These are phyloP conservation scores for Hydnum rufescens DNA, from an alignment of 768 basidiomycete species.

Conservation along the genomic window DNA sequence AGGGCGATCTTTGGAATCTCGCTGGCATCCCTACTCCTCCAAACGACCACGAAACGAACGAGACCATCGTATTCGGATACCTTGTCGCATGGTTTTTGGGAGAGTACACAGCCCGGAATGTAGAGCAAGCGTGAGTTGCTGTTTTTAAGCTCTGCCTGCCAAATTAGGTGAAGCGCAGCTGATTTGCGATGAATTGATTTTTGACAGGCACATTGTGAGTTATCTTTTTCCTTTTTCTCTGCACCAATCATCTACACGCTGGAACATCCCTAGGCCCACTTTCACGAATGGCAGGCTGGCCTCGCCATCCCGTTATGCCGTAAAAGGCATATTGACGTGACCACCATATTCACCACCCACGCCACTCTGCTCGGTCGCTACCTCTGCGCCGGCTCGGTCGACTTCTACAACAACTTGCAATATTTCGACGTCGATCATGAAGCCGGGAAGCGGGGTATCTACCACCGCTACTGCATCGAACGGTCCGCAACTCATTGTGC, in stretches of 20 bases:
- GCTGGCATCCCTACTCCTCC: conserved; percentile 96
- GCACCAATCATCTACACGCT: too few species aligned
- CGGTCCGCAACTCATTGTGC: conserved; percentile 85
- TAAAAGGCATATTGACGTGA: conserved; percentile 93
- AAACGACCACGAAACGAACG: conserved; percentile 95
- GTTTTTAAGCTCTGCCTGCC: too few species aligned
- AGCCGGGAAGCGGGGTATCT: conserved; percentile 96
- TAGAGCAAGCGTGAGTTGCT: background rate
- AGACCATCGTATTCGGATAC: conserved; percentile 93
- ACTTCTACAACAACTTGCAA: conserved; percentile 98
- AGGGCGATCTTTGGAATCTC: conserved; percentile 93
- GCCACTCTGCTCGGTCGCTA: conserved; percentile 97
- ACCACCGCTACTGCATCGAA: conserved; percentile 96
- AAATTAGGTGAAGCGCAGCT: too few species aligned
- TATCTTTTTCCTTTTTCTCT: too few species aligned
- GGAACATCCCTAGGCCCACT: conserved; percentile 61
- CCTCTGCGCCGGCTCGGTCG: conserved; percentile 92
- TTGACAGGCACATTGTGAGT: too few species aligned
- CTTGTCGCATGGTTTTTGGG: conserved; percentile 99
- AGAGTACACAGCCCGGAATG: conserved; percentile 24
- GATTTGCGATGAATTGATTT: conserved; percentile 9
- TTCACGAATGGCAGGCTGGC: conserved; percentile 99
- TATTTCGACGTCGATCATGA: conserved; percentile 99
- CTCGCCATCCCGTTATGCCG: conserved; percentile 87
- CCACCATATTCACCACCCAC: conserved; percentile 96